Percentiles rank a stretch among this genome's conserved stretches.
Evolutionary conservation across 306 rosid species (phyloP).

Genomic region (Cucurbita maxima): DNA sequence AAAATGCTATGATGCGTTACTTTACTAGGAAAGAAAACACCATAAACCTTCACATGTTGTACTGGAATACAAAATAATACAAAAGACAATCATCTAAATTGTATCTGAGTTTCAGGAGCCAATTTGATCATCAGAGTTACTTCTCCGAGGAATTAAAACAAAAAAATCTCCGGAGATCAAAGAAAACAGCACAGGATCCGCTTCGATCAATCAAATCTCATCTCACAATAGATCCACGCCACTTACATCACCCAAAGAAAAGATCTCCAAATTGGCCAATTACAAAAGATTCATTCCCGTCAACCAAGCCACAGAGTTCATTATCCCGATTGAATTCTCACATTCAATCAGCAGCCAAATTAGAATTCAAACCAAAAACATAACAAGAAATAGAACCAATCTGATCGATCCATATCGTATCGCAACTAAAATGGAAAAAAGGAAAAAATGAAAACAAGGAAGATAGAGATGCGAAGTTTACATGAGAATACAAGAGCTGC

Average conservation of each 20-base stretch:
- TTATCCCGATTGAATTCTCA: neutral
- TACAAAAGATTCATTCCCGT: neutral
- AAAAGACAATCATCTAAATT: neutral
- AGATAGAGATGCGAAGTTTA: constrained; percentile 2
- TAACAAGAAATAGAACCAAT: neutral
- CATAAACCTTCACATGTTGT: neutral
- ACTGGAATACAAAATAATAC: neutral
- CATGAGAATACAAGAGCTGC: constrained; percentile 72
- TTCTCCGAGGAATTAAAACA: neutral
- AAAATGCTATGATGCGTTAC: neutral
- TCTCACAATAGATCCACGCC: neutral
- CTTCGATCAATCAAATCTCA: neutral
- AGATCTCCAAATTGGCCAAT: neutral
- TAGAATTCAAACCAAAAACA: neutral
- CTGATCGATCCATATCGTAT: neutral
- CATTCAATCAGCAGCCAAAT: neutral
- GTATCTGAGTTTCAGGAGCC: neutral
- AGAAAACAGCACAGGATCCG: neutral
- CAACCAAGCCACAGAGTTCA: neutral
- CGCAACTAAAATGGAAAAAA: no score
- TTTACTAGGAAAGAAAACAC: neutral
- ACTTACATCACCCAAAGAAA: neutral
- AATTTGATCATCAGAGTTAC: neutral
- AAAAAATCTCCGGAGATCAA: neutral
- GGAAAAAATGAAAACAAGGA: neutral